These are phyloP conservation scores for Incumbomyces delicatus DNA, from an alignment of 2,329 filamentous ascomycete species.

Conservation along the genomic window DNA sequence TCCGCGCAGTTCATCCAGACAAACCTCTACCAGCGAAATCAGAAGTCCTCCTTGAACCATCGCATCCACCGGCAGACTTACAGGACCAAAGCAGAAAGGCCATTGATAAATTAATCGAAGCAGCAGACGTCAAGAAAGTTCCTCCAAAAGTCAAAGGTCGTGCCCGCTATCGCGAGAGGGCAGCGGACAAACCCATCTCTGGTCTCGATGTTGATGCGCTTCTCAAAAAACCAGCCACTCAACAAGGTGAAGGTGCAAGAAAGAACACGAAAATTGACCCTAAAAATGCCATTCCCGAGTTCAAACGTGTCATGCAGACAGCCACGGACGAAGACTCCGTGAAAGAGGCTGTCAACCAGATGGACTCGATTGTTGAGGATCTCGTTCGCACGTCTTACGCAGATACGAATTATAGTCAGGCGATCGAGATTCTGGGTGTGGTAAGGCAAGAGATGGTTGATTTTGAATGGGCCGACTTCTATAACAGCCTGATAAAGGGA, in stretches of 20 bases:
- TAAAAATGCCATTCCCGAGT: slow-evolving; percentile 78
- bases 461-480: slow-evolving; percentile 64
- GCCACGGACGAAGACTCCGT: slow-evolving; percentile 54
- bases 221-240: slow-evolving; percentile 48
- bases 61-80: slow-evolving; percentile 60
- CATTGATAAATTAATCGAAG: slow-evolving; percentile 55
- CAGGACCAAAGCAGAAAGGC: slow-evolving; percentile 47
- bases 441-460: slow-evolving; percentile 69
- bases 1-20: slow-evolving; percentile 66
- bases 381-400: slow-evolving; percentile 66
- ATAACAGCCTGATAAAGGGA: slow-evolving; percentile 61
- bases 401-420: slow-evolving; percentile 62
- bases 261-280: slow-evolving; percentile 44
- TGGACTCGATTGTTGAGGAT: slow-evolving; percentile 59
- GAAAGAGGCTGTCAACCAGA: slow-evolving; percentile 60
- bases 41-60: slow-evolving; percentile 60
- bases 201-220: slow-evolving; percentile 79
- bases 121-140: slow-evolving; percentile 78
- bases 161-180: slow-evolving; percentile 46
- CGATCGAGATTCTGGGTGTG: slow-evolving; percentile 64
- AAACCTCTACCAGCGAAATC: slow-evolving; percentile 53
- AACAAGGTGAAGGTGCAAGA: slow-evolving; percentile 28
- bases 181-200: slow-evolving; percentile 72
- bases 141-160: slow-evolving; percentile 69
- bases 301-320: slow-evolving; percentile 64